Percentiles rank a stretch among this genome's conserved stretches.
Evolutionary conservation across 495 filamentous ascomycete species (phyloP).

Genomic region (Neurospora discreta): DNA sequence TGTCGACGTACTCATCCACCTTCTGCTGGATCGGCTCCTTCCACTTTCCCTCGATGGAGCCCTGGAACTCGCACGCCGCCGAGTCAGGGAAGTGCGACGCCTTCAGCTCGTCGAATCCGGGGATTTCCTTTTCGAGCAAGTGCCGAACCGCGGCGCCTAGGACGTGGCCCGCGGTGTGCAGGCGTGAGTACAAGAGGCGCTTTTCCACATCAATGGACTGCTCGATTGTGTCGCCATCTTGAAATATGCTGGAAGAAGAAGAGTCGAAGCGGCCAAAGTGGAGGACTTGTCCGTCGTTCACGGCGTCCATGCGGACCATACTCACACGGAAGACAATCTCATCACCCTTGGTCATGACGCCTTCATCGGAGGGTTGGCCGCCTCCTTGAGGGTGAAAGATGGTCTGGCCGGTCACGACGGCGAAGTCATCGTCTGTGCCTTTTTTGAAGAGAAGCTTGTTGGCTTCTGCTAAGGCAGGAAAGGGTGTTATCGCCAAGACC

Average conservation of each 20-base stretch:
- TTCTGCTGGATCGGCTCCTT: slow-evolving; percentile 45
- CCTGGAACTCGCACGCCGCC: slow-evolving; percentile 47
- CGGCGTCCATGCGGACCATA: slow-evolving; percentile 36
- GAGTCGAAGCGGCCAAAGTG: slow-evolving; percentile 45
- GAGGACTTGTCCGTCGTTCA: slow-evolving; percentile 38
- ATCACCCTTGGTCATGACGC: slow-evolving; percentile 30
- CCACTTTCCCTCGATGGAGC: slow-evolving; percentile 46
- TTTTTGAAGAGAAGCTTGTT: slow-evolving; percentile 41
- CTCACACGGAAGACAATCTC: slow-evolving; percentile 34
- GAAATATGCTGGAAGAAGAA: slow-evolving; percentile 13
- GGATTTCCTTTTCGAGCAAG: slow-evolving; percentile 37
- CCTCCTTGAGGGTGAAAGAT: slow-evolving; percentile 60
- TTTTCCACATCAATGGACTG: slow-evolving; percentile 45
- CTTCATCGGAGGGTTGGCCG: slow-evolving; percentile 52
- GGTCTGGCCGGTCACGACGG: slow-evolving; percentile 46
- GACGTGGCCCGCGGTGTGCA: slow-evolving; percentile 56
- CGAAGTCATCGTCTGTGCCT: slow-evolving; percentile 23
- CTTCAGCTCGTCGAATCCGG: slow-evolving; percentile 46
- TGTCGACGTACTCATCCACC: slow-evolving; percentile 39
- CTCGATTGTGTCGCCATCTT: slow-evolving; percentile 26
- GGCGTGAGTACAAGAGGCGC: slow-evolving; percentile 44
- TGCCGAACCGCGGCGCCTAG: slow-evolving; percentile 47
- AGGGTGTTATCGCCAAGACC: slow-evolving; percentile 32
- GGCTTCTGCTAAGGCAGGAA: slow-evolving; percentile 33
- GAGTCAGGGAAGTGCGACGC: slow-evolving; percentile 53